Conservation (phyloP, 2,329 filamentous ascomycete genomes). For the Nothomitra cinnamomea region DNA sequence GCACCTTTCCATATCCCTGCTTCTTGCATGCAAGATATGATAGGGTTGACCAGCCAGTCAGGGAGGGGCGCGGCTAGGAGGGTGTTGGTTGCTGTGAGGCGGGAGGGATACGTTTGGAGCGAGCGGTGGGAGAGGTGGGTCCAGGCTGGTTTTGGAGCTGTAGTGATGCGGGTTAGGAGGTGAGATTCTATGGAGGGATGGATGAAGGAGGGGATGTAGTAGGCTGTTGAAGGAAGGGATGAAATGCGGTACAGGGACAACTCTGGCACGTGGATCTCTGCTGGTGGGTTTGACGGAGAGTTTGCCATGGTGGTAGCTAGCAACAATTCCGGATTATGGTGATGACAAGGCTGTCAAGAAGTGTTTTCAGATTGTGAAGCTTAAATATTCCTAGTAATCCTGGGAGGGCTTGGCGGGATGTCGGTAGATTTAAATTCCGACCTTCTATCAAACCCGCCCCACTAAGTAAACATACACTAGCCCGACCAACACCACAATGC, state of each 20-base stretch:
- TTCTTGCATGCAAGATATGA: slow-evolving; percentile 38
- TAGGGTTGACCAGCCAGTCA: slow-evolving; percentile 52
- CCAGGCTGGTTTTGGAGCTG: slow-evolving; percentile 63
- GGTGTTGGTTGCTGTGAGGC: slow-evolving; percentile 56
- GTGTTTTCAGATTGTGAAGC: too few species aligned
- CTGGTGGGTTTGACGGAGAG: too few species aligned
- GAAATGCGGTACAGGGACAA: background rate
- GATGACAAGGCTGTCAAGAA: too few species aligned
- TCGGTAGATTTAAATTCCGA: too few species aligned
- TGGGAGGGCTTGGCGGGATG: too few species aligned
- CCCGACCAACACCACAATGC: slow-evolving; percentile 17
- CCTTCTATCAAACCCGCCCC: background rate
- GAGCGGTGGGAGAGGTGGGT: slow-evolving; percentile 75
- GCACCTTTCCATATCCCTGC: slow-evolving; percentile 39
- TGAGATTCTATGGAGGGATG: slow-evolving; percentile 51
- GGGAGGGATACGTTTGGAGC: slow-evolving; percentile 78
- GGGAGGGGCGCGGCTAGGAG: slow-evolving; percentile 59
- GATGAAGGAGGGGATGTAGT: slow-evolving; percentile 80
- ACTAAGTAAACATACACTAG: background rate
- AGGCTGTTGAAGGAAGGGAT: slow-evolving; percentile 38
- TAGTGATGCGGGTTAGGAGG: slow-evolving; percentile 41
- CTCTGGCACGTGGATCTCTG: background rate
- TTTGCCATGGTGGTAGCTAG: too few species aligned
- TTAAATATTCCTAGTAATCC: too few species aligned
- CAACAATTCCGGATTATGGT: too few species aligned